Percentiles rank a stretch among this genome's conserved stretches.
phyloP scores from a whole-genome alignment of 441 rosid genomes.

The Erodium moschatum region DNA sequence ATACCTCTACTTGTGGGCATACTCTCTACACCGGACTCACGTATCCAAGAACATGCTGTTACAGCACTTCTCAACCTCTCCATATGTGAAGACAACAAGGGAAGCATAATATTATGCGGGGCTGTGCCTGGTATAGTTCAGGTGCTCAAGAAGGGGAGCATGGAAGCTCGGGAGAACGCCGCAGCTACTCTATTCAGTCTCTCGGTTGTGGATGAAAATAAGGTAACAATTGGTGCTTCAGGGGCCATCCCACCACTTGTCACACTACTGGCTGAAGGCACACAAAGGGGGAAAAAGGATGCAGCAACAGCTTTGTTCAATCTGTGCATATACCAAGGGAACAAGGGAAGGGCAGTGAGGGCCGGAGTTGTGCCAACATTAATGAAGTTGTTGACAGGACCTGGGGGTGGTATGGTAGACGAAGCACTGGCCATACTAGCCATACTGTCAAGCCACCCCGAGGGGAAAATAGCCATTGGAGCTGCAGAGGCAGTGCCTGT shows the following conservation, averaged over 20 bases:
- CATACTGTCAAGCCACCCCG: conserved; percentile 77
- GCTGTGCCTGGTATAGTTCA: conserved; percentile 87
- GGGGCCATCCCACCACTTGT: conserved; percentile 90
- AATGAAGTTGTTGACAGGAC: conserved; percentile 61
- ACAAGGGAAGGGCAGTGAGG: conserved; percentile 87
- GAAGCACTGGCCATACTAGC: conserved; percentile 86
- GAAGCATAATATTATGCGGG: conserved; percentile 61
- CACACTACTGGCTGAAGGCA: conserved; percentile 70
- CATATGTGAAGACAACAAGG: conserved; percentile 83
- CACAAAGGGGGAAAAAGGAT: conserved; percentile 85
- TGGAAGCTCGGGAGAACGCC: conserved; percentile 96
- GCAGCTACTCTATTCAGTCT: conserved; percentile 95
- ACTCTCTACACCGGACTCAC: conserved; percentile 66
- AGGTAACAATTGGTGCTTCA: conserved; percentile 66
- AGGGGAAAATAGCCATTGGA: conserved; percentile 74
- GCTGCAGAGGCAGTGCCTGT: conserved; percentile 75
- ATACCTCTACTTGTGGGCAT: conserved; percentile 77
- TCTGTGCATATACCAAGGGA: conserved; percentile 89
- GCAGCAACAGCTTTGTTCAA: conserved; percentile 98
- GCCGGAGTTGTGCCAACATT: conserved; percentile 82
- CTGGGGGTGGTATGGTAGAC: conserved; percentile 75
- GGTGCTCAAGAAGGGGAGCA: conserved; percentile 89
- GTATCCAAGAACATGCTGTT: conserved; percentile 85
- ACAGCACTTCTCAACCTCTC: conserved; percentile 92
- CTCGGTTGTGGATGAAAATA: conserved; percentile 77